Conservation (phyloP, 768 basidiomycete genomes). For the Phanerodontia chrysosporium region DNA sequence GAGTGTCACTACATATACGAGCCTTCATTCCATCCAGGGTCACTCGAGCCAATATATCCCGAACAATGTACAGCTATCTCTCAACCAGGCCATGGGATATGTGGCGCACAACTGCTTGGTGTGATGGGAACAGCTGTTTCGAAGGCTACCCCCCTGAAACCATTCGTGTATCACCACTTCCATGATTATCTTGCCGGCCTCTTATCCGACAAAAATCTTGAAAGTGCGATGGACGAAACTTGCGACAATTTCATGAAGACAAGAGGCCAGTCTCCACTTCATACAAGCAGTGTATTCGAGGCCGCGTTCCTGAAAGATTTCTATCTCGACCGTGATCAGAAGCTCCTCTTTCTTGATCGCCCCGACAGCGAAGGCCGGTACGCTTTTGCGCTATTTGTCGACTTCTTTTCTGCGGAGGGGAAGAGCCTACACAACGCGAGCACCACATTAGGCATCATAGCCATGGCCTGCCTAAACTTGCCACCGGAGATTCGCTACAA, state of each 20-base stretch:
- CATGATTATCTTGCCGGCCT: constrained; percentile 5
- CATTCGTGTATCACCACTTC: constrained; percentile 3
- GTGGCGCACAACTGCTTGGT: not conserved
- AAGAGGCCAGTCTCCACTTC: not conserved
- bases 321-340: not conserved
- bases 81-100: not conserved
- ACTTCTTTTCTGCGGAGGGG: constrained; percentile 7
- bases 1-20: constrained; percentile 13
- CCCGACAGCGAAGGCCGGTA: not conserved
- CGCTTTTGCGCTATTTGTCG: constrained; percentile 6
- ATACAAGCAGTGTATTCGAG: not conserved
- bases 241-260: constrained; percentile 14
- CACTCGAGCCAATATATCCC: constrained; percentile 6
- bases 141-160: not conserved
- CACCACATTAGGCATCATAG: constrained; percentile 24
- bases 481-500: constrained; percentile 27
- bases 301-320: not conserved
- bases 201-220: not conserved
- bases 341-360: constrained; percentile 3
- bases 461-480: constrained; percentile 31
- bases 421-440: not conserved
- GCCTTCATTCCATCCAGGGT: not conserved
- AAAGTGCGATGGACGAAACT: not conserved
- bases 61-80: constrained; percentile 6
- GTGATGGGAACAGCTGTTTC: not conserved